Base-by-base conservation (phyloP, 345 rosid genomes). In the Trapa incisa region DNA sequence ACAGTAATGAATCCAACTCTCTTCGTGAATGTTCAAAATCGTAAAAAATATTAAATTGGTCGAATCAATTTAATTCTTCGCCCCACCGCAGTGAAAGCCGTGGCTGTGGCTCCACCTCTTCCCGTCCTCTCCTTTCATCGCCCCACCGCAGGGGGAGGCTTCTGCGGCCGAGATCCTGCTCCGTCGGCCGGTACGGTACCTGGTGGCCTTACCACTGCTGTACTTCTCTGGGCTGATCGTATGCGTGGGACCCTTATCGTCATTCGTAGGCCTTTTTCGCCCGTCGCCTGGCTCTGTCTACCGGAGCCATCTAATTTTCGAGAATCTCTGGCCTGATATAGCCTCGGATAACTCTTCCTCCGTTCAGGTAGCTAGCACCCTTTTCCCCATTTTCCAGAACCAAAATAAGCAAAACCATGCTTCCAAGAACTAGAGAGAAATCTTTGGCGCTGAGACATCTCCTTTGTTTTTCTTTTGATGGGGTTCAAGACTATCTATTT, bases 221-320 rank as follows among this genome's bases (percentile, higher is more conserved):
- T 93, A 93, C 76, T 66, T 92, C 72, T 82, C 83, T 37, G 96
- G 88, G 9, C 73, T 93, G 76, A 72, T 90, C 73, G 76, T 88
- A 87, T 93, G 94, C 63, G 86, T 88, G 65, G 92, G 94, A 45
- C 97, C 93, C 42, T 80, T 89, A 76, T 83, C 96, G 10, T 80
- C 83, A 15, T 78, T 86, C 17, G 70, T 84, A 56, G 84, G 84
- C 53, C 81, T 71, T 68, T 61, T 79, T 65, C 58, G 78, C 61
- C 54, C 78, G 56, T 56, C 74, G 70, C 94, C 97, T 65, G 94
- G 92, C 37, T 84, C 92, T 45, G 90, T 86, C 54, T 93, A 93
- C 54, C 85, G 93, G 61, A 93, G 96, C 81, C 88, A 84, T 65
- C 77, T 83, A 76, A 75, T 87, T 79, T 88, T 90, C 74, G 68